Conservation (phyloP, 805 yeast genomes). For the Metschnikowia gelsemii region DNA sequence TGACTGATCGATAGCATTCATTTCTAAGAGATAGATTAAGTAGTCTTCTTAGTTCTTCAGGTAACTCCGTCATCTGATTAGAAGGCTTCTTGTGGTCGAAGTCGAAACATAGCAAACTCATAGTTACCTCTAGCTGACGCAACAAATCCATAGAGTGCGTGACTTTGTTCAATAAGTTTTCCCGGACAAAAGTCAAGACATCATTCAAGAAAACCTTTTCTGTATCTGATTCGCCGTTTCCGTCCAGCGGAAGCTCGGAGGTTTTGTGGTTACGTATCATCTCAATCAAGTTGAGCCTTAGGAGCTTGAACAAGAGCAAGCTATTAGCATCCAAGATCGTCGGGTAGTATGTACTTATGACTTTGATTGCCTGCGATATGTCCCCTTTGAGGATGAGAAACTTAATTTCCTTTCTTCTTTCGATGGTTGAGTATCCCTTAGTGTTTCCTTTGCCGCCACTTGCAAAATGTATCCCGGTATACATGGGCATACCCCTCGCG, state of each 20-base stretch:
- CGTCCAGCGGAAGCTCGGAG: conserved; percentile 9
- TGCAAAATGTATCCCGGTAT: background rate
- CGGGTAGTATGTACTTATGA: conserved; percentile 60
- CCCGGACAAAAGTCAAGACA: conserved; percentile 58
- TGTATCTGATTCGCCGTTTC: conserved; percentile 13
- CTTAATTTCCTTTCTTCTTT: conserved; percentile 54
- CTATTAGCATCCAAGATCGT: conserved; percentile 62
- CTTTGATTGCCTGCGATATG: conserved; percentile 56
- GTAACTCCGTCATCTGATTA: conserved; percentile 45
- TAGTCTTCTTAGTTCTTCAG: conserved; percentile 52
- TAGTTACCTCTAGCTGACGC: conserved; percentile 74
- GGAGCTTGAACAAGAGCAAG: conserved; percentile 65
- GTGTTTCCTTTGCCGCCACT: background rate
- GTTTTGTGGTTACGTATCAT: conserved; percentile 58
- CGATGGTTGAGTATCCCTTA: conserved; percentile 50
- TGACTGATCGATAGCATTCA: conserved; percentile 69
- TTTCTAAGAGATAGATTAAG: conserved; percentile 60
- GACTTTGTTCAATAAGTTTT: conserved; percentile 60
- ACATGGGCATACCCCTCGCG: background rate
- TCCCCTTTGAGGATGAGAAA: conserved; percentile 55
- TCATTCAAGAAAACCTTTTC: conserved; percentile 52
- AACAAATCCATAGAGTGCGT: conserved; percentile 57
- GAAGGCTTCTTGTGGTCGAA: conserved; percentile 33
- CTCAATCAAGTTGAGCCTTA: conserved; percentile 75
- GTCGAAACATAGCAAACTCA: conserved; percentile 70